Conservation (phyloP, 805 yeast species). For the Debaryomyces maramus region DNA sequence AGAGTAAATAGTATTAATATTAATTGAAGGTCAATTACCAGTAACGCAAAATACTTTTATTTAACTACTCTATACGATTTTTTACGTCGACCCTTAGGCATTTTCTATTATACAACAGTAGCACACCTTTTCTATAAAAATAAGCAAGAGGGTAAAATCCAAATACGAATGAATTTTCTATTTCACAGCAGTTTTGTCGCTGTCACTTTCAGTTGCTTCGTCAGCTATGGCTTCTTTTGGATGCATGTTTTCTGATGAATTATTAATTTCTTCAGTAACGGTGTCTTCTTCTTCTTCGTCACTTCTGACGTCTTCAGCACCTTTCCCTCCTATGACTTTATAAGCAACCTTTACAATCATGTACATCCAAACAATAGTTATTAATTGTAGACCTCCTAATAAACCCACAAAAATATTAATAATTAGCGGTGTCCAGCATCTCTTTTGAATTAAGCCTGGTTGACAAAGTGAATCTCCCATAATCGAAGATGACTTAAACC, state of each 20-base stretch:
- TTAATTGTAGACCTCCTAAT: constrained; percentile 63
- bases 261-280: not conserved
- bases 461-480: constrained; percentile 49
- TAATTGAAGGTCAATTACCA: too few relatives aligned
- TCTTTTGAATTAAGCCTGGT: constrained; percentile 30
- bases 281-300: constrained; percentile 46
- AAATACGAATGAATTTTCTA: too few relatives aligned
- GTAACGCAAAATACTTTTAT: too few relatives aligned
- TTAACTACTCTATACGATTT: too few relatives aligned
- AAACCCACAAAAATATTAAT: constrained; percentile 52
- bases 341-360: constrained; percentile 69
- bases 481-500: constrained; percentile 32
- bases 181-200: too few relatives aligned
- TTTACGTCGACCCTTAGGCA: too few relatives aligned
- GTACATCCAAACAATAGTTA: constrained; percentile 72
- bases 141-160: too few relatives aligned
- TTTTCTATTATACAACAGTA: too few relatives aligned
- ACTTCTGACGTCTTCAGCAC: constrained; percentile 86
- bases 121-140: too few relatives aligned
- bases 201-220: too few relatives aligned
- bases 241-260: not conserved
- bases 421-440: constrained; percentile 52
- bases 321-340: constrained; percentile 66
- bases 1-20: too few relatives aligned
- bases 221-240: not conserved